phyloP scores from a whole-genome alignment of 805 yeast genomes.

The Wickerhamiella galacta region DNA sequence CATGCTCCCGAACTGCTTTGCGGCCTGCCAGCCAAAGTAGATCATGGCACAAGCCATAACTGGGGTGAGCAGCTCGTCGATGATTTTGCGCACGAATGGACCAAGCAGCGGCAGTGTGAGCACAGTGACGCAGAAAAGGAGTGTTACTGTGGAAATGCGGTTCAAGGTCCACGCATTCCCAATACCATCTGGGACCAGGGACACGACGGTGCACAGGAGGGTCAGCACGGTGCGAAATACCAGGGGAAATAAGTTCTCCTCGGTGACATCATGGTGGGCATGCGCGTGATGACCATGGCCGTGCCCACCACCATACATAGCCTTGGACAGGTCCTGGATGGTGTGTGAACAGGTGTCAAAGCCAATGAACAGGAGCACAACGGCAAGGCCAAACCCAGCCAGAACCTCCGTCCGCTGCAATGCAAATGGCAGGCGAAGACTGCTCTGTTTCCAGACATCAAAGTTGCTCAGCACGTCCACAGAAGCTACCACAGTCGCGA shows the following conservation, averaged over 20 bases:
- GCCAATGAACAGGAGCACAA: constrained; percentile 79
- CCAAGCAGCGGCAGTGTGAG: constrained; percentile 20
- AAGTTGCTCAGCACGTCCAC: constrained; percentile 81
- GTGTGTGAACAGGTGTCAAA: constrained; percentile 75
- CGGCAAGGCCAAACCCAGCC: constrained; percentile 71
- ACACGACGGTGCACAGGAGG: neutral
- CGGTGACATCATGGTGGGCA: constrained; percentile 10
- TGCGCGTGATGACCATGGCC: constrained; percentile 14
- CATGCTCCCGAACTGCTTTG: constrained; percentile 28
- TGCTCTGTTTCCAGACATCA: constrained; percentile 75
- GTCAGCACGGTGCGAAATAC: neutral
- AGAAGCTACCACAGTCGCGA: constrained; percentile 47
- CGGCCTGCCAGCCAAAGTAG: constrained; percentile 25
- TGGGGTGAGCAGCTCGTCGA: constrained; percentile 24
- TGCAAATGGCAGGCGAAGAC: constrained; percentile 81
- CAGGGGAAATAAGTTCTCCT: neutral
- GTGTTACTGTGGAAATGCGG: constrained; percentile 18
- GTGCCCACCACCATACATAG: constrained; percentile 21
- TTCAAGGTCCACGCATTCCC: constrained; percentile 4
- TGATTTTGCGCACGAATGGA: constrained; percentile 10
- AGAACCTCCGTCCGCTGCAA: constrained; percentile 80
- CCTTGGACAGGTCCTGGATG: constrained; percentile 49
- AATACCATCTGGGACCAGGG: neutral
- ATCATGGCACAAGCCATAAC: constrained; percentile 26
- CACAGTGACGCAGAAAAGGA: constrained; percentile 19